Conservation (phyloP, 2,329 filamentous ascomycete genomes). For the Verticillium dahliae region DNA sequence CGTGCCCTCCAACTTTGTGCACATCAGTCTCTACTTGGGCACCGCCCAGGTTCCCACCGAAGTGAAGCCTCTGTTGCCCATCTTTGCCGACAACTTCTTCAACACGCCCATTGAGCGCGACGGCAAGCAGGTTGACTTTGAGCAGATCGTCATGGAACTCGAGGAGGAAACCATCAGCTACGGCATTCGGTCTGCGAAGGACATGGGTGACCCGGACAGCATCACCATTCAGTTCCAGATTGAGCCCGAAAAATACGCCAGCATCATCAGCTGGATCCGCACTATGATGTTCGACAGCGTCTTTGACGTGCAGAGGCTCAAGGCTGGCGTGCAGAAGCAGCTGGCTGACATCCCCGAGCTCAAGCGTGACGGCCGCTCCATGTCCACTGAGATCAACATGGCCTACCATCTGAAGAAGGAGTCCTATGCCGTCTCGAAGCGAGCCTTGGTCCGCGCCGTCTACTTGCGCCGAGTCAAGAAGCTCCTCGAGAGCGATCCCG, state of each 20-base stretch:
- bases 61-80: constrained; percentile 73
- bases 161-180: constrained; percentile 90
- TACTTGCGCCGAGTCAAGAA: constrained; percentile 83
- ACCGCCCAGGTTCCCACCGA: constrained; percentile 72
- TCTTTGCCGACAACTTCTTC: constrained; percentile 93
- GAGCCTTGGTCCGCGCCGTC: constrained; percentile 77
- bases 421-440: constrained; percentile 69
- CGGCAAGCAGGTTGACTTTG: constrained; percentile 75
- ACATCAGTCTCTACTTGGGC: constrained; percentile 73
- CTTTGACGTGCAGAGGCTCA: constrained; percentile 66
- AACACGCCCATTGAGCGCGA: constrained; percentile 77
- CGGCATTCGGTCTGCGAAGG: constrained; percentile 59
- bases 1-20: constrained; percentile 87
- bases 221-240: constrained; percentile 77
- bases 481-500: constrained; percentile 69
- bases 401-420: constrained; percentile 76
- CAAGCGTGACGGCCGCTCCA: constrained; percentile 75
- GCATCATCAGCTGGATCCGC: constrained; percentile 75
- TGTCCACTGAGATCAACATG: constrained; percentile 60
- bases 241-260: constrained; percentile 80
- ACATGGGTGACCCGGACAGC: constrained; percentile 74
- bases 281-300: constrained; percentile 83
- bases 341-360: constrained; percentile 86
- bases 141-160: constrained; percentile 84
- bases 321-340: constrained; percentile 67